phyloP scores from a whole-genome alignment of 225 moss, liverwort and hornwort genomes.

The Thuidium tamariscinum region DNA sequence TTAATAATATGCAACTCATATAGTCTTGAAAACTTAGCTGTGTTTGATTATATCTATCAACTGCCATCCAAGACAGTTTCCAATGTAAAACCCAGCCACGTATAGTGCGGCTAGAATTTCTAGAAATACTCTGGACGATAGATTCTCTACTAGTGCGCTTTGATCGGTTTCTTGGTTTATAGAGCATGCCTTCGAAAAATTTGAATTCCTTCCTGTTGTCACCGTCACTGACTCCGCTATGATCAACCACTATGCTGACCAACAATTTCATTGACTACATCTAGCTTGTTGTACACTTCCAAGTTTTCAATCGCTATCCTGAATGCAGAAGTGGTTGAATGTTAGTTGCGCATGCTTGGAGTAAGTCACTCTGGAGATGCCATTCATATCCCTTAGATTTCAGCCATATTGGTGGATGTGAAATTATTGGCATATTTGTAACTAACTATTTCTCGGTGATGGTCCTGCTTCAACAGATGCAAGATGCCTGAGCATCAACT shows the following conservation, averaged over 20 bases:
- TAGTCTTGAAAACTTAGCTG: neutral
- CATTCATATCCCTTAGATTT: neutral
- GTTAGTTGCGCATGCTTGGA: neutral
- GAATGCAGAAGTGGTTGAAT: neutral
- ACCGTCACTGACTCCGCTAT: neutral
- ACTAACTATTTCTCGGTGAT: neutral
- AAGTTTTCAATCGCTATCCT: neutral
- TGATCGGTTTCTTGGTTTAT: neutral
- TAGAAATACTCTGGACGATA: neutral
- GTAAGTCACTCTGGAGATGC: neutral
- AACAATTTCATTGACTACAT: neutral
- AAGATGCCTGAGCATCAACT: slow-evolving; percentile 8
- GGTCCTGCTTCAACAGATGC: slow-evolving; percentile 8
- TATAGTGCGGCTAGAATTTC: neutral
- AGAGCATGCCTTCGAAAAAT: neutral
- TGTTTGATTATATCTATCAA: neutral
- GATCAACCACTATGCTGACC: neutral
- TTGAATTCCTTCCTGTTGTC: neutral
- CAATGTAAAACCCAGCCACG: neutral
- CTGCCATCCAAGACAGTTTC: neutral
- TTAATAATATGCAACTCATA: neutral
- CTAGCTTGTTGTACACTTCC: neutral
- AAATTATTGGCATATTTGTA: neutral
- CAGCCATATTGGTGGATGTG: neutral
- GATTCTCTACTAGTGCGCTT: neutral